phyloP scores from a whole-genome alignment of 768 basidiomycete species.

The Russula sp. region DNA sequence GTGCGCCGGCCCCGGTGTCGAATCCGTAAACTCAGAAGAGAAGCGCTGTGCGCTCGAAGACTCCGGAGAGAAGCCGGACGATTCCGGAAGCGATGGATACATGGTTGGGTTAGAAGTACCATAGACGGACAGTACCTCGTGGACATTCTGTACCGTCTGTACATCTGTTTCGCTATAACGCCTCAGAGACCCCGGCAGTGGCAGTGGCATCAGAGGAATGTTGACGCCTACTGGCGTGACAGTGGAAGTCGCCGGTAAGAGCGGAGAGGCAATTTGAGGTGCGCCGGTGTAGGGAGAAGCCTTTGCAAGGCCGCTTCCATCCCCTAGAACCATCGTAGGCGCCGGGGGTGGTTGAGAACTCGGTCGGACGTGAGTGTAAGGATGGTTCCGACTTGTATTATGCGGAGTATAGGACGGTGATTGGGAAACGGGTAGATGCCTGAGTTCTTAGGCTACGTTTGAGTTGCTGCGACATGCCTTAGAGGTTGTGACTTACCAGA shows the following conservation, averaged over 20 bases:
- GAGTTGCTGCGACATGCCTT: background rate
- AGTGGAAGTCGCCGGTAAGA: background rate
- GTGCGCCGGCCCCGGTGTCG: background rate
- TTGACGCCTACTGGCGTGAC: too few relatives aligned
- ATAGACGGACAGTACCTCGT: background rate
- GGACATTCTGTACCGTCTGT: background rate
- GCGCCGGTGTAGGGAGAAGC: background rate
- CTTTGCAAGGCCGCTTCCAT: background rate
- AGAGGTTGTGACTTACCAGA: background rate
- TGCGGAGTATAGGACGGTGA: background rate
- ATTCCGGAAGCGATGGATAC: background rate
- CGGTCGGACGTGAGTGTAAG: background rate
- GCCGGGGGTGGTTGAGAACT: conserved; percentile 1
- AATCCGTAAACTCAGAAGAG: background rate
- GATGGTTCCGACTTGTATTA: background rate
- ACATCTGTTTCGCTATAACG: conserved; percentile 1
- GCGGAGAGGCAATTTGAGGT: background rate
- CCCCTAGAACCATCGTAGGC: background rate
- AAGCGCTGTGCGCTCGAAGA: background rate
- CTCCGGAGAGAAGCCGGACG: background rate
- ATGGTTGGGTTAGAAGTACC: background rate
- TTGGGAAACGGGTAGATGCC: background rate
- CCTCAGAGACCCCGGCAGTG: background rate
- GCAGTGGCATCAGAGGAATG: background rate
- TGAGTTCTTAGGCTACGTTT: background rate